These are phyloP conservation scores for Brassica incana DNA, from an alignment of 345 rosid genomes.

Conservation along the genomic window DNA sequence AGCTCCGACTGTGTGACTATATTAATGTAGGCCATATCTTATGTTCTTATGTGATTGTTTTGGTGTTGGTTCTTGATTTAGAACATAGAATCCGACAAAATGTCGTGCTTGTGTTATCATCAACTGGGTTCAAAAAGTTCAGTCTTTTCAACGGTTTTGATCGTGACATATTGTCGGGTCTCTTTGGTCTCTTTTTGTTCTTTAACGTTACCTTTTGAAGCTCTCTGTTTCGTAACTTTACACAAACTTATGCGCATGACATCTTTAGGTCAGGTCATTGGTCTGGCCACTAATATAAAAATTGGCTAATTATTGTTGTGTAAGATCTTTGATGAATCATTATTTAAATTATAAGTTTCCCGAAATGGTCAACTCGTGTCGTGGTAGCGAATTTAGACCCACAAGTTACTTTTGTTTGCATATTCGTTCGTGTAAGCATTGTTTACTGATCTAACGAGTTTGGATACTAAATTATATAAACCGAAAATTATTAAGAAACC, in stretches of 20 bases:
- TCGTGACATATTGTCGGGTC: constrained; percentile 29
- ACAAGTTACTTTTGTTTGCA: constrained; percentile 13
- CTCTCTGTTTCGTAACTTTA: background rate
- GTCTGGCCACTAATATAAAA: background rate
- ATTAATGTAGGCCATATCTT: constrained; percentile 26
- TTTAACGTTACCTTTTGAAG: background rate
- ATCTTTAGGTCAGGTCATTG: constrained; percentile 21
- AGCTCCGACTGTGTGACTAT: constrained; percentile 25
- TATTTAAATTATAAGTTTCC: constrained; percentile 5
- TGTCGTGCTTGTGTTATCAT: constrained; percentile 18
- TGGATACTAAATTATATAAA: constrained; percentile 11
- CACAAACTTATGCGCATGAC: background rate
- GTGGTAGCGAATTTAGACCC: constrained; percentile 26
- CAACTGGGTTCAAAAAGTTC: constrained; percentile 7
- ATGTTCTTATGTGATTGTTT: constrained; percentile 15
- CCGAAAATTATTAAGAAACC: background rate
- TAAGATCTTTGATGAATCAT: constrained; percentile 18
- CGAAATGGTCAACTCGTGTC: constrained; percentile 27
- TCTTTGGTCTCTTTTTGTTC: constrained; percentile 29
- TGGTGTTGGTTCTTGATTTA: constrained; percentile 13
- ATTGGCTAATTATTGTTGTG: constrained; percentile 18
- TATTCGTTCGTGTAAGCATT: constrained; percentile 1
- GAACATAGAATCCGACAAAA: constrained; percentile 17
- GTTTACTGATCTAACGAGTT: constrained; percentile 6
- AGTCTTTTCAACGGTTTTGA: constrained; percentile 33